Conservation (phyloP, 2,329 filamentous ascomycete species). For the Botryotinia narcissicola region DNA sequence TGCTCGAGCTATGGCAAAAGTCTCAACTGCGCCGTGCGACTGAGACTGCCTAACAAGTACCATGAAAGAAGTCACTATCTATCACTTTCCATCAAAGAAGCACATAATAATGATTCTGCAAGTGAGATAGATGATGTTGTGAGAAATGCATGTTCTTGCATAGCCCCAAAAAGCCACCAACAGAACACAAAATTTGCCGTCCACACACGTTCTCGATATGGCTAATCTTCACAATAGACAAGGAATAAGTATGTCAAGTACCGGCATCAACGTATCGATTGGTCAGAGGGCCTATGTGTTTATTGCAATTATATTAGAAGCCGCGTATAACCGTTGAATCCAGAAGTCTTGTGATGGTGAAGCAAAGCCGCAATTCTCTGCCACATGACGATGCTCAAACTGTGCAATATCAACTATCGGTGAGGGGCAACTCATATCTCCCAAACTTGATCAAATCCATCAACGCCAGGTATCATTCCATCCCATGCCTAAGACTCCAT, state of each 20-base stretch:
- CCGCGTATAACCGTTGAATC: not conserved
- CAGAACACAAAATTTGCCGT: constrained; percentile 6
- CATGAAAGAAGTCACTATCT: not conserved
- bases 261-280: constrained; percentile 3
- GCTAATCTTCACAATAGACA: not conserved
- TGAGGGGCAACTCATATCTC: not conserved
- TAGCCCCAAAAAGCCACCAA: not conserved
- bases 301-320: not conserved
- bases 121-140: not conserved
- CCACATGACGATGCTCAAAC: not conserved
- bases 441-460: constrained; percentile 4
- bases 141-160: not conserved
- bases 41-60: not conserved
- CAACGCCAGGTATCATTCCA: constrained; percentile 11
- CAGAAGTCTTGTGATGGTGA: not conserved
- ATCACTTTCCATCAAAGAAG: not conserved
- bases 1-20: not conserved
- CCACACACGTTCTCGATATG: not conserved
- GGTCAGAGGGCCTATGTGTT: not conserved
- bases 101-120: not conserved
- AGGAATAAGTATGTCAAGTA: not conserved
- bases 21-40: constrained; percentile 4
- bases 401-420: not conserved
- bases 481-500: not conserved
- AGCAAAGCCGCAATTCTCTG: not conserved